A percentile compares a stretch with the other conserved stretches of the same genome.
Conservation (phyloP, 805 yeast genomes). For the Lachancea fermentati region DNA sequence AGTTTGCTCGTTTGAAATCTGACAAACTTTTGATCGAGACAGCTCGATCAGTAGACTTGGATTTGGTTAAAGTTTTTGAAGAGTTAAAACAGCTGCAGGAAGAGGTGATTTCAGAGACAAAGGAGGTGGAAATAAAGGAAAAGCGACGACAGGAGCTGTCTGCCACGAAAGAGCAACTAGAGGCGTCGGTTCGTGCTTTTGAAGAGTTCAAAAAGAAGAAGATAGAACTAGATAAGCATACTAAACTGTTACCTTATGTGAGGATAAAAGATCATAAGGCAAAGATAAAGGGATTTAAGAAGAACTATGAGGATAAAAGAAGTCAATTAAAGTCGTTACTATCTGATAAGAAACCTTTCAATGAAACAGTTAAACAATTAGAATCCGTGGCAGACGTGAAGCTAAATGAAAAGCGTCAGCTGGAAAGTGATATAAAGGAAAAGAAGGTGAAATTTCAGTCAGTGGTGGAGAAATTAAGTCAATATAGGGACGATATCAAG, state of each 20-base stretch:
- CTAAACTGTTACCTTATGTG: slow-evolving; percentile 44
- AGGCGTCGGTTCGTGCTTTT: slow-evolving; percentile 44
- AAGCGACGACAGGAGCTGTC: slow-evolving; percentile 31
- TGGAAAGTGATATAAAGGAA: slow-evolving; percentile 12
- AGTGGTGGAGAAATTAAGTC: slow-evolving; percentile 15
- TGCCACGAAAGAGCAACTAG: slow-evolving; percentile 34
- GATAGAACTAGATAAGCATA: slow-evolving; percentile 42
- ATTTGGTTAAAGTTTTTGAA: slow-evolving; percentile 52
- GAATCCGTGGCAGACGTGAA: slow-evolving; percentile 19
- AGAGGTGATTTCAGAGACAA: slow-evolving; percentile 34
- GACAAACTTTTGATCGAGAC: slow-evolving; percentile 71
- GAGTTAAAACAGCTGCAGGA: slow-evolving; percentile 48
- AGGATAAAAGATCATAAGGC: slow-evolving; percentile 37
- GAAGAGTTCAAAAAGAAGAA: slow-evolving; percentile 44
- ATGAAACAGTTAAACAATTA: slow-evolving; percentile 25
- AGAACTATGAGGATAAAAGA: slow-evolving; percentile 26
- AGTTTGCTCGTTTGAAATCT: slow-evolving; percentile 77
- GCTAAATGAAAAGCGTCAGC: slow-evolving; percentile 29
- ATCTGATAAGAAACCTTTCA: slow-evolving; percentile 25
- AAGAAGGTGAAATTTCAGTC: slow-evolving; percentile 6
- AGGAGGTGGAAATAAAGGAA: slow-evolving; percentile 32
- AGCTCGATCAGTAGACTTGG: slow-evolving; percentile 70
- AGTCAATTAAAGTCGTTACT: slow-evolving; percentile 22
- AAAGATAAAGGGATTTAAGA: slow-evolving; percentile 25
- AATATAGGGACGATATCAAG: slow-evolving; percentile 14